Evolutionary conservation across 192 early-diverging fungal species (phyloP).

Genomic region (Gigaspora rosea): DNA sequence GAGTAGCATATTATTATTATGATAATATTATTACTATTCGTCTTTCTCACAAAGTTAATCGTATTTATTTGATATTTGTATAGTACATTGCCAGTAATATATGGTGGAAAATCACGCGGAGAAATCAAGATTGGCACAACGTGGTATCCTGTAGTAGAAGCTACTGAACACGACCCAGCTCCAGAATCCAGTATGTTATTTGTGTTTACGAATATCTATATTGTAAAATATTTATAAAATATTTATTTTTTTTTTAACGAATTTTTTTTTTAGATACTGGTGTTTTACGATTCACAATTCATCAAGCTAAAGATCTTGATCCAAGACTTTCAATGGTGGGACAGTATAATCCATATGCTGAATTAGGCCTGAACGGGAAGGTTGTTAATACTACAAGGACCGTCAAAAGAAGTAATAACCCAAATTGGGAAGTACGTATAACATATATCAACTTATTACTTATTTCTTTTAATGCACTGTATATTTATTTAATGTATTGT

Average conservation of each 20-base stretch:
- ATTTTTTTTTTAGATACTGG: constrained; percentile 54
- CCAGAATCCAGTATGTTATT: constrained; percentile 51
- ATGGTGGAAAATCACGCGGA: constrained; percentile 49
- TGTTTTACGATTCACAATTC: constrained; percentile 66
- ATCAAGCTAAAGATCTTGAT: constrained; percentile 69
- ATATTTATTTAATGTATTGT: not conserved
- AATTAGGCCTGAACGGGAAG: constrained; percentile 58
- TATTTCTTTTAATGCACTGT: not conserved
- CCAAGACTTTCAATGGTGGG: constrained; percentile 42
- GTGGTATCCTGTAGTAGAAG: constrained; percentile 44
- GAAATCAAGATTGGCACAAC: constrained; percentile 41
- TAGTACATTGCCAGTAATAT: constrained; percentile 32
- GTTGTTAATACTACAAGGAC: constrained; percentile 58
- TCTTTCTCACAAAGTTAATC: not conserved
- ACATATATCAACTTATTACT: not conserved
- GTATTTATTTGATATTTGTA: constrained; percentile 17
- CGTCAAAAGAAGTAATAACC: constrained; percentile 66
- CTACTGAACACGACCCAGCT: constrained; percentile 40
- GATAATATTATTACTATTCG: not conserved
- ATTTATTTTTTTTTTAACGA: not conserved
- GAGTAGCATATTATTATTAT: constrained; percentile 11
- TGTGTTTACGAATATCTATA: not conserved
- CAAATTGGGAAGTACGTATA: constrained; percentile 28
- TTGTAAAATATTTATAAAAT: not conserved
- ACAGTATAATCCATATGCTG: constrained; percentile 50